Percentiles rank a stretch among this genome's conserved stretches.
phyloP scores from a whole-genome alignment of 2,329 filamentous ascomycete species.

The Xylaria sp. region DNA sequence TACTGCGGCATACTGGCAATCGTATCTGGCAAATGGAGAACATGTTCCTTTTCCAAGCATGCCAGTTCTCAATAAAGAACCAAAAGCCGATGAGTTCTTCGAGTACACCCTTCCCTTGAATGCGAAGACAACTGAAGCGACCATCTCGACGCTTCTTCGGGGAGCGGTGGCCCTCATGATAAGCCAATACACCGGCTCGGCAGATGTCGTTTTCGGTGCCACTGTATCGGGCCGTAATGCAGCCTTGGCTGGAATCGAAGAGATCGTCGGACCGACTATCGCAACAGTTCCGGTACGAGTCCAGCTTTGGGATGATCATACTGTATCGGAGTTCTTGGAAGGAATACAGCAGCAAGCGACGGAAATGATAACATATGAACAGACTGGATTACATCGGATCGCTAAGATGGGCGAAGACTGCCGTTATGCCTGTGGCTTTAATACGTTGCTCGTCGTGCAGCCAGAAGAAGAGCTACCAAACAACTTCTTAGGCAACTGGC shows the following conservation, averaged over 20 bases:
- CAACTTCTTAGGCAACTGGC: background rate
- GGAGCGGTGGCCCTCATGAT: background rate
- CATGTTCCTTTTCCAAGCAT: background rate
- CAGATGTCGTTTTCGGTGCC: slow-evolving; percentile 2
- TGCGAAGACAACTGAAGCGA: slow-evolving; percentile 3
- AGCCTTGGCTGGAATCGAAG: background rate
- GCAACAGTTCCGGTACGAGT: slow-evolving; percentile 6
- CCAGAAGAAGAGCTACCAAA: slow-evolving; percentile 7
- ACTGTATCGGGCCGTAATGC: slow-evolving; percentile 4
- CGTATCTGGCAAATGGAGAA: slow-evolving; percentile 8
- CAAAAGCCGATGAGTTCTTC: slow-evolving; percentile 1
- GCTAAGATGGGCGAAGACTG: slow-evolving; percentile 7
- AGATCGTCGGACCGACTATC: slow-evolving; percentile 3
- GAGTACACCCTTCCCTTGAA: slow-evolving; percentile 1
- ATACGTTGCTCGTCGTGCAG: slow-evolving; percentile 2
- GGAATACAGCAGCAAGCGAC: slow-evolving; percentile 3
- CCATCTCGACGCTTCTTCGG: slow-evolving; percentile 1
- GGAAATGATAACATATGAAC: slow-evolving; percentile 4
- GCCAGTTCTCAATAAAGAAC: background rate
- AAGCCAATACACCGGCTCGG: slow-evolving; percentile 11
- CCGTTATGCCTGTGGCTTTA: background rate
- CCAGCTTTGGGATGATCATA: background rate
- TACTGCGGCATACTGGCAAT: slow-evolving; percentile 6
- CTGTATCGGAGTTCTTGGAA: background rate
- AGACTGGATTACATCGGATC: slow-evolving; percentile 1